Conservation (phyloP, 2,329 filamentous ascomycete species). For the Trichoderma sp. region DNA sequence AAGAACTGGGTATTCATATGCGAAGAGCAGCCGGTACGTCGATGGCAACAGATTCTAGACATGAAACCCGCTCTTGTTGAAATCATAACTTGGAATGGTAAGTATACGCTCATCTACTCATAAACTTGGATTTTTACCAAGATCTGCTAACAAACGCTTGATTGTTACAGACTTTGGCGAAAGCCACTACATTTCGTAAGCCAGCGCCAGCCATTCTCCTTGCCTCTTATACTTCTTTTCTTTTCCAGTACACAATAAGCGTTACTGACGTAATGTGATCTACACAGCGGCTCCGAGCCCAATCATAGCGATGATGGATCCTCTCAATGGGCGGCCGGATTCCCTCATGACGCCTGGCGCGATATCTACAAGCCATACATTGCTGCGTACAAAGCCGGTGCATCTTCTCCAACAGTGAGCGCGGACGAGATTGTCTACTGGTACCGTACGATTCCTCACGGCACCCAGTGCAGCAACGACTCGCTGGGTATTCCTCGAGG, state of each 20-base stretch:
- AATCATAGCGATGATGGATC: slow-evolving; percentile 49
- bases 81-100: slow-evolving; percentile 34
- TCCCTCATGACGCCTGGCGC: slow-evolving; percentile 43
- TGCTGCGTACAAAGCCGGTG: slow-evolving; percentile 33
- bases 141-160: neutral
- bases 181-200: slow-evolving; percentile 35
- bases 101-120: neutral
- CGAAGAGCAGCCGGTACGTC: slow-evolving; percentile 33
- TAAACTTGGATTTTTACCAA: too few relatives aligned
- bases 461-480: slow-evolving; percentile 31
- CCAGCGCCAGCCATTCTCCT: neutral
- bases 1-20: slow-evolving; percentile 36
- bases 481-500: slow-evolving; percentile 30
- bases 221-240: neutral
- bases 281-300: slow-evolving; percentile 31
- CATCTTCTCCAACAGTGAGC: slow-evolving; percentile 28
- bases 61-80: slow-evolving; percentile 34
- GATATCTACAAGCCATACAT: slow-evolving; percentile 34
- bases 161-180: slow-evolving; percentile 32
- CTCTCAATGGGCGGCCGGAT: slow-evolving; percentile 51
- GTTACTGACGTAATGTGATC: neutral
- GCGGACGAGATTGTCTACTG: slow-evolving; percentile 36
- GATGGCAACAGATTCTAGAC: slow-evolving; percentile 34
- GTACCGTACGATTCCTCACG: slow-evolving; percentile 34
- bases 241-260: neutral